These are phyloP conservation scores for Solanum arcanum DNA, from an alignment of 257 asterid genomes.

Conservation along the genomic window DNA sequence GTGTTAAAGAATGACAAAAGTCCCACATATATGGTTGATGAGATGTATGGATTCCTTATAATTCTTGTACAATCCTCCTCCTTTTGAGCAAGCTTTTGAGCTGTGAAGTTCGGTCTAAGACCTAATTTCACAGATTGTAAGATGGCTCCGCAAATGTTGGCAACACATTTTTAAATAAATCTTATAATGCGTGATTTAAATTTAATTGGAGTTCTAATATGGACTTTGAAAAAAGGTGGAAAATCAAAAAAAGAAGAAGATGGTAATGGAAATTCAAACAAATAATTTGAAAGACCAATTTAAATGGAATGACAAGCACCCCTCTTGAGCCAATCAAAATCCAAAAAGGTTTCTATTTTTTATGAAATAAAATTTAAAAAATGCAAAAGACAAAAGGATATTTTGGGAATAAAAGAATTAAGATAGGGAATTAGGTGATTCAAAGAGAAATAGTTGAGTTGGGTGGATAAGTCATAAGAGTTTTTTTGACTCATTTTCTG, in stretches of 20 bases:
- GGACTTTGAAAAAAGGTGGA: rapidly evolving
- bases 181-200: too few relatives aligned
- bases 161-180: rapidly evolving
- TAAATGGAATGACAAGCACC: not conserved
- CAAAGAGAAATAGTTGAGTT: not conserved
- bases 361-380: not conserved
- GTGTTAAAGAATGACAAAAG: too few relatives aligned
- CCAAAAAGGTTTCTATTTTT: not conserved
- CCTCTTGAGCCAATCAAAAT: not conserved
- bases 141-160: too few relatives aligned
- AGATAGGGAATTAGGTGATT: not conserved
- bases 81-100: too few relatives aligned
- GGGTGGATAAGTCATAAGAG: not conserved
- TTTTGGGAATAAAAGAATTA: not conserved
- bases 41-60: too few relatives aligned
- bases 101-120: rapidly evolving
- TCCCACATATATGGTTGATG: too few relatives aligned
- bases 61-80: too few relatives aligned
- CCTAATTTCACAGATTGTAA: too few relatives aligned
- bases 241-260: too few relatives aligned
- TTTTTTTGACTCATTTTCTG: not conserved
- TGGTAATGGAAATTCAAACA: not conserved
- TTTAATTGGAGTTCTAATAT: too few relatives aligned
- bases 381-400: not conserved
- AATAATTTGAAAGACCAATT: not conserved